Evolutionary conservation across 169 alveolate species (phyloP), one percentile per base, ranked within the genome.

Genomic region (Eimeria sp.): DNA sequence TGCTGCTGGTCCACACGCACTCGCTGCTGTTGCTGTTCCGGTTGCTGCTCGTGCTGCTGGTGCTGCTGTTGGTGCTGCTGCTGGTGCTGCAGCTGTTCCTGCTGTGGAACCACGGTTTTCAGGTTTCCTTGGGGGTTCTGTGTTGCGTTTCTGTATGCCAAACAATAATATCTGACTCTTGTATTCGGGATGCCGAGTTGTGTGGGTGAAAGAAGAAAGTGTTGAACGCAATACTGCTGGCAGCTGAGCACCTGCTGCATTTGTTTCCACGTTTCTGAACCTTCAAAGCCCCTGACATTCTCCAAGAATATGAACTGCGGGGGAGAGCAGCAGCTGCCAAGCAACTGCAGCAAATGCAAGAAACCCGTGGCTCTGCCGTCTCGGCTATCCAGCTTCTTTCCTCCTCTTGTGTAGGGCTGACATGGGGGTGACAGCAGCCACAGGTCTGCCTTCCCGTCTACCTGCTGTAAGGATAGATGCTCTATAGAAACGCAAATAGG

Each of bases 351-450:
- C 96, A 97, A 33, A 82, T 97, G 95, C 97, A 96, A 30, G 97
- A 97, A 54, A 91, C 98, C 95, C 72, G 88, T 30, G 62, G 96
- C 94, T 54, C 97, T 60, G 18, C 87, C 74, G 91, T 95, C 97
- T 52, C 27, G n/a, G 43, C 49, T 49, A 80, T 95, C 97, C 66
- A 60, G 60, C 25, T 97, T 97, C 91, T 97, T 96, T 64, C 96
- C 96, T 25, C 96, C 93, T 25, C 96, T 68, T 18, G 99, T 98
- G 96, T 97, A 98, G 11, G 99, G 99, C 77, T 98, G 99, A 76
- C 99, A 98, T 8, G 99, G 99, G 40, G 99, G 99, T 0, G 98
- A 96, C 95, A 98, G 97, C 56, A 98, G 95, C 99, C 99, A 98
- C 52, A 97, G 95, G 82, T 96, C 95, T 23, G 97, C 96, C 46